A percentile compares a stretch with the other conserved stretches of the same genome.
Evolutionary conservation across 2,329 filamentous ascomycete species (phyloP).

Genomic region (Microdochium trichocladiopsis): DNA sequence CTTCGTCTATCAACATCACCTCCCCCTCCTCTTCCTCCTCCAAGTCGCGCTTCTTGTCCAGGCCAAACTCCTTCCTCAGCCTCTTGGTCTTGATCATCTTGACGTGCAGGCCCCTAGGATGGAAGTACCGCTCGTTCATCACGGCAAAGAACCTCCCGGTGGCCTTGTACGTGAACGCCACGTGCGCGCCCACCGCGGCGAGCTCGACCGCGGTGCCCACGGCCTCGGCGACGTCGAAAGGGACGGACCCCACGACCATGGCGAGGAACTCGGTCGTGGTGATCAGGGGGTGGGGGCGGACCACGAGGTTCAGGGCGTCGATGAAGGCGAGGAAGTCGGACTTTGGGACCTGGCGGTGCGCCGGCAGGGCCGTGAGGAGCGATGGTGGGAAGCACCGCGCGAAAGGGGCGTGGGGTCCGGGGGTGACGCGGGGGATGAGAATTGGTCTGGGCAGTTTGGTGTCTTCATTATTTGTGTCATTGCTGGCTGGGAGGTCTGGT

Average conservation of each 20-base stretch:
- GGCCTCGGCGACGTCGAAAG: conserved; percentile 14
- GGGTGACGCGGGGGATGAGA: conserved; percentile 12
- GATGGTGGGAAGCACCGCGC: conserved; percentile 14
- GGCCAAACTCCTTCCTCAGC: conserved; percentile 12
- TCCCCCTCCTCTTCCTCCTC: no score
- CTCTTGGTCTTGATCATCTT: conserved; percentile 15
- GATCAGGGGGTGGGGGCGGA: conserved; percentile 19
- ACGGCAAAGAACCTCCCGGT: conserved; percentile 17
- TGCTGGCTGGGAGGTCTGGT: neutral
- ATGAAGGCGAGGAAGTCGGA: conserved; percentile 22
- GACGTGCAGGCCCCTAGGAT: conserved; percentile 19
- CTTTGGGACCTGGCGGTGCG: conserved; percentile 13
- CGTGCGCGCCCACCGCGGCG: conserved; percentile 11
- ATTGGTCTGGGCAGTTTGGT: conserved; percentile 10
- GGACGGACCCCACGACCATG: conserved; percentile 16
- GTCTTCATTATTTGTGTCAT: neutral
- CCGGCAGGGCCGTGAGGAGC: no score
- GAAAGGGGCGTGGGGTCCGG: conserved; percentile 14
- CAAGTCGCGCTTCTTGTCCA: conserved; percentile 13
- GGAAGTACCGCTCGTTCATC: conserved; percentile 22
- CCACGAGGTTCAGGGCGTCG: conserved; percentile 26
- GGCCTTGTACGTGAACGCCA: conserved; percentile 14
- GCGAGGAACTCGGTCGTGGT: conserved; percentile 15
- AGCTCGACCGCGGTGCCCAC: conserved; percentile 11
- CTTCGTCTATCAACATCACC: no score